A percentile compares a stretch with the other conserved stretches of the same genome.
Conservation (phyloP, 1,284 basidiomycete genomes). For the Rhodotorula sp. region DNA sequence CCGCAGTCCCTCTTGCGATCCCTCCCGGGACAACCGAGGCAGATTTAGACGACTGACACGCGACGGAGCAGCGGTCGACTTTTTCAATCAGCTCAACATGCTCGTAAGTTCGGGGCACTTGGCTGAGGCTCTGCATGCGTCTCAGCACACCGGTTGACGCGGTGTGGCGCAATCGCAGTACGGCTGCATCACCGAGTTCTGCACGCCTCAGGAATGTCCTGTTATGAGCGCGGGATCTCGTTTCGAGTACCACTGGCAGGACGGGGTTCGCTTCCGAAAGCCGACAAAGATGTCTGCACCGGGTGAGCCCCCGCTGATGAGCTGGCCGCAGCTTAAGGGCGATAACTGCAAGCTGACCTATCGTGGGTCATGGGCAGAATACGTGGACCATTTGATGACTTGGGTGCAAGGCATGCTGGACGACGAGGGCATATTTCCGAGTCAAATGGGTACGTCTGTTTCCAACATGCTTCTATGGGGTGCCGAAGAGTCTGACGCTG, state of each 20-base stretch:
- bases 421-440: constrained; percentile 89
- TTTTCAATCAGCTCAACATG: constrained; percentile 48
- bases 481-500: too few species aligned
- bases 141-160: background rate
- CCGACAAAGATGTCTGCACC: constrained; percentile 93
- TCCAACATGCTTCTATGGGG: too few species aligned
- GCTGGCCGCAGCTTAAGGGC: background rate
- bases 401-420: constrained; percentile 94
- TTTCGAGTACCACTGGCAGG: constrained; percentile 95
- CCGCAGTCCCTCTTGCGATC: background rate
- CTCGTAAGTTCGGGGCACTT: constrained; percentile 13
- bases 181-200: constrained; percentile 93
- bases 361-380: constrained; percentile 57
- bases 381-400: constrained; percentile 98
- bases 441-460: constrained; percentile 72
- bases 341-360: background rate
- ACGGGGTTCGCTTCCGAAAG: constrained; percentile 82
- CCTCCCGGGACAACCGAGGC: too few species aligned
- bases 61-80: constrained; percentile 43
- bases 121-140: background rate
- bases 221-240: constrained; percentile 98
- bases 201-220: constrained; percentile 92
- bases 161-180: constrained; percentile 54
- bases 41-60: too few species aligned
- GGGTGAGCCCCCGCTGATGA: constrained; percentile 11